Conservation (phyloP, 2,329 filamentous ascomycete species). For the Fusarium equiseti region DNA sequence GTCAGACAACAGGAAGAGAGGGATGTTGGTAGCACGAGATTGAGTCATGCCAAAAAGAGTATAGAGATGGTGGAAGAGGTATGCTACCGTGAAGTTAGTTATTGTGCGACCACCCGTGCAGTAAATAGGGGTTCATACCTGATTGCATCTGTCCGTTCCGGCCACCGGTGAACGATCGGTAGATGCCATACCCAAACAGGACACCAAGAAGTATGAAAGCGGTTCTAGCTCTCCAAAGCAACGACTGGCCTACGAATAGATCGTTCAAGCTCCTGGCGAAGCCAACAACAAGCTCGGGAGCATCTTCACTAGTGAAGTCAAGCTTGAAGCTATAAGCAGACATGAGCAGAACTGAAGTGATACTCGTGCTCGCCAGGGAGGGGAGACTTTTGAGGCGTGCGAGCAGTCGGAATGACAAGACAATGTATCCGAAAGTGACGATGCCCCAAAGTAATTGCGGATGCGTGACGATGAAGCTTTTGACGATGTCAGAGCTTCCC, state of each 20-base stretch:
- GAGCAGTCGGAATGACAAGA: slow-evolving; percentile 63
- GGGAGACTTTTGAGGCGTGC: slow-evolving; percentile 58
- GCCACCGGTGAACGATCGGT: slow-evolving; percentile 52
- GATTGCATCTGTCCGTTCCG: slow-evolving; percentile 45
- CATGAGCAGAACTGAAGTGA: slow-evolving; percentile 58
- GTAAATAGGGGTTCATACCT: slow-evolving; percentile 40
- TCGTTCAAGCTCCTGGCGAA: slow-evolving; percentile 57
- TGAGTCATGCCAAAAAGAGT: slow-evolving; percentile 88
- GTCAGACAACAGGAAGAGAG: slow-evolving; percentile 82
- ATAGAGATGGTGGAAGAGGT: slow-evolving; percentile 76
- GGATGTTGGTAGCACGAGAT: slow-evolving; percentile 85
- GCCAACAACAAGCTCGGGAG: slow-evolving; percentile 79
- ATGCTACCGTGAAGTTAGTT: slow-evolving; percentile 43
- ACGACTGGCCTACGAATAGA: slow-evolving; percentile 57
- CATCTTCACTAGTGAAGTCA: slow-evolving; percentile 87
- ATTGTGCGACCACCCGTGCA: not conserved
- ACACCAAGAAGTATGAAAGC: slow-evolving; percentile 63
- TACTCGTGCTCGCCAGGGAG: slow-evolving; percentile 55
- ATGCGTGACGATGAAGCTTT: slow-evolving; percentile 73
- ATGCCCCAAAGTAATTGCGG: slow-evolving; percentile 79
- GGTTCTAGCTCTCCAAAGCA: slow-evolving; percentile 62
- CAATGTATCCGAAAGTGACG: slow-evolving; percentile 75
- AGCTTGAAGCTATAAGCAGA: slow-evolving; percentile 86
- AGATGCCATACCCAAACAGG: slow-evolving; percentile 55
- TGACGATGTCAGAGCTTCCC: slow-evolving; percentile 88